A percentile compares a stretch with the other conserved stretches of the same genome.
Evolutionary conservation across 768 basidiomycete species (phyloP).

Genomic region (Lactifluus pinguis): DNA sequence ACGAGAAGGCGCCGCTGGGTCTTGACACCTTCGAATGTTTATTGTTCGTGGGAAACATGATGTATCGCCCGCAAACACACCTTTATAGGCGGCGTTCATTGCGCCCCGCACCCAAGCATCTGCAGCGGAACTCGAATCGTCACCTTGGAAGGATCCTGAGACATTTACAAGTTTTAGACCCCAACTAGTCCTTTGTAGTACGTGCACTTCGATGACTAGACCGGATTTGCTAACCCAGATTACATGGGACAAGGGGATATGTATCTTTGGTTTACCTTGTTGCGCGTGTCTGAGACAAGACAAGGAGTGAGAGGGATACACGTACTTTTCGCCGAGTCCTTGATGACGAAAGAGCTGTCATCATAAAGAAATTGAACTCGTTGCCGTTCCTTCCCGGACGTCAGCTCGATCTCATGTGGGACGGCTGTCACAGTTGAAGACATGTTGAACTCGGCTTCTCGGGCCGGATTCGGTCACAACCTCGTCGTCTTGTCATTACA

Average conservation of each 20-base stretch:
- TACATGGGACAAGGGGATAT: slow-evolving; percentile 42
- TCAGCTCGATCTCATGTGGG: not conserved
- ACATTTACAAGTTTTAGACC: slow-evolving; percentile 34
- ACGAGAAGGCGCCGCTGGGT: slow-evolving; percentile 52
- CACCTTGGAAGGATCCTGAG: slow-evolving; percentile 32
- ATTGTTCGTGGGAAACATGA: slow-evolving; percentile 4
- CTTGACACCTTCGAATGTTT: slow-evolving; percentile 35
- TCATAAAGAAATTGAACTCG: not conserved
- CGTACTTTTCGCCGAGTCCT: slow-evolving; percentile 20
- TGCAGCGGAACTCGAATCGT: slow-evolving; percentile 23
- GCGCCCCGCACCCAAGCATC: slow-evolving; percentile 46
- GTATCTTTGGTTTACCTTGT: slow-evolving; percentile 11
- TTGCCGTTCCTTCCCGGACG: not conserved
- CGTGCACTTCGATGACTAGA: slow-evolving; percentile 38
- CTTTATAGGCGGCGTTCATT: slow-evolving; percentile 53
- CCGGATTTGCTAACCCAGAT: slow-evolving; percentile 39
- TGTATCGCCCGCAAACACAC: slow-evolving; percentile 28
- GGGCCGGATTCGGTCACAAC: too few species aligned
- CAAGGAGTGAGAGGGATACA: not conserved
- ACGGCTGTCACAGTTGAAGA: not conserved
- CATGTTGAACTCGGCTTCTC: too few species aligned
- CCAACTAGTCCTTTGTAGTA: slow-evolving; percentile 37
- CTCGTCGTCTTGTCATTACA: too few species aligned
- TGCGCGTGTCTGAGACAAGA: not conserved
- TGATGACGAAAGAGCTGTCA: slow-evolving; percentile 13